Evolutionary conservation across 164 flowering plant species (phyloP), one percentile per base, ranked within the genome.

Genomic region (Echeveria elegans): DNA sequence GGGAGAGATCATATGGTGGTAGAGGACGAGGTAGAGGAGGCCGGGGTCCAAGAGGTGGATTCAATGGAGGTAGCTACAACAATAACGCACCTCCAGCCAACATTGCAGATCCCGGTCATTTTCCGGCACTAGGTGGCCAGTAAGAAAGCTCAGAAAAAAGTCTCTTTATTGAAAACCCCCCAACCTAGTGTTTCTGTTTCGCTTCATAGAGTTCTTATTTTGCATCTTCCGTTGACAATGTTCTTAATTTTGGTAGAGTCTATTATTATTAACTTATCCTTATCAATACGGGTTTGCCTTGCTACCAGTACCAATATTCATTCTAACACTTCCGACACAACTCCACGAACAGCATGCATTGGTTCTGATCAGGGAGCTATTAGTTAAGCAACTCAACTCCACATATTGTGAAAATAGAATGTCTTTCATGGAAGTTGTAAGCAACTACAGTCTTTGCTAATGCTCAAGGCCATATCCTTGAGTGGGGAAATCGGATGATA

Each of bases 21-120:
- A 83, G 94, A 15, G 89, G 89, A 8, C 90, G 97, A 14, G 89
- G 90, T 0, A 73, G 97, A 5, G 96, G 97, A 1, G 84, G 87
- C 21, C 3, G 37, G 3, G 91, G 89, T 72, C 74, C 91, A 65
- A 89, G 90, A 66, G 98, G 98, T 0, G 66, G 47, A 18, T 14
- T 43, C 47, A 43, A 43, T 43, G 47, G 47, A 43, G 47, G 47
- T 3, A 43, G 47, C 18, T 15, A 12, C 47, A 43, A 9, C 47
- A 43, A 43, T 43, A 43, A 43, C 15, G 47, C 47, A 12, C 47
- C 47, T 16, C 47, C 47, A 43, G 47, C 47, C 47, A 43, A 43
- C 18, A 43, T 43, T 15, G 47, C 47, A 11, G 47, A 43, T 43
- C 47, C 47, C 18, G 47, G 47, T 11, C 47, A 43, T 43, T 43